Evolutionary conservation across 2,329 filamentous ascomycete genomes (phyloP), one percentile per base, ranked within the genome.

Genomic region (Alternaria gansuensis): DNA sequence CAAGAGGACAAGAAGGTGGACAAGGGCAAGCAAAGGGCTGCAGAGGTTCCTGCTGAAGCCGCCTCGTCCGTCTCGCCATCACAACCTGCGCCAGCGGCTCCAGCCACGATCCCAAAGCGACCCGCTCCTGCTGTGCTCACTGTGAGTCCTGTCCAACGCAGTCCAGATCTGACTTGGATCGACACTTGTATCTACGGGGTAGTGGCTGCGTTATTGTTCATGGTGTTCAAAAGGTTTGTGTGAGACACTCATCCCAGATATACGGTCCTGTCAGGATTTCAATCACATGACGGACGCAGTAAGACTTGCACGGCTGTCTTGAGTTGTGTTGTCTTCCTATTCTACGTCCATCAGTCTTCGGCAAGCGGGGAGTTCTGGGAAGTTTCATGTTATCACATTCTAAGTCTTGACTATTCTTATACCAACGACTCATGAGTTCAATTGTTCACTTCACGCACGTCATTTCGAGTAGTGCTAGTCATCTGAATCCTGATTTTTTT

Each of bases 101-200:
- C 59, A 10, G 26, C 40, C 23, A 28, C 48, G 4, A 44, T 2
- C 34, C 4, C 48, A 33, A 26, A 29, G 26, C 31, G 43, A n/a
- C 33, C 40, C 23, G 13, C 44, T 5, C 34, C 51, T 24, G 31
- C 44, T 40, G 34, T 54, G 8, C 53, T 59, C 0, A 26, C 50
- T 3, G 54, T 57, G 21, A 59, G 51, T 26, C 66, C 65, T 3
- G 61, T 64, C 57, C 77, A 67, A 70, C 75, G 57, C 13, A 63
- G 52, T 39, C 75, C 82, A 51, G 82, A 85, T 14, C 85, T 88
- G 2, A 79, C 87, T 11, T 96, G 92, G 90, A 82, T 97, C 17
- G 93, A 97, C 76, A 87, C 91, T 63, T 85, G 89, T 36, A 97
- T 97, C 65, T 86, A 89, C 23, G 89, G 87, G 6, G 78, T 97